phyloP scores from a whole-genome alignment of 192 early-diverging fungal genomes.

The Gaertneriomyces sp. region DNA sequence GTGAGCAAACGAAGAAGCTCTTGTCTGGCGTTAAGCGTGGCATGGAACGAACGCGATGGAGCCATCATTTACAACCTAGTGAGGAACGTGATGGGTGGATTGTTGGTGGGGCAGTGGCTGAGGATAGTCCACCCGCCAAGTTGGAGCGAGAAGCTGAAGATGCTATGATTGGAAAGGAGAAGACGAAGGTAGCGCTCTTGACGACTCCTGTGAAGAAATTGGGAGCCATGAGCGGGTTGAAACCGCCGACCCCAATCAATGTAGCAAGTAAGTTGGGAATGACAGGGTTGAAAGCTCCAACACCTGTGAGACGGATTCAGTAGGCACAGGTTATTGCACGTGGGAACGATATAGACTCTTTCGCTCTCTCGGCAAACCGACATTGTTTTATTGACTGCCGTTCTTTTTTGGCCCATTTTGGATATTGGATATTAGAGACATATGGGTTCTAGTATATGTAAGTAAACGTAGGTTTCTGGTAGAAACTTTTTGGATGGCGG shows the following conservation, averaged over 20 bases:
- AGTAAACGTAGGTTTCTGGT: too few species aligned
- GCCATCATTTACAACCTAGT: constrained; percentile 2
- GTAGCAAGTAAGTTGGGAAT: not conserved
- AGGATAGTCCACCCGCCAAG: not conserved
- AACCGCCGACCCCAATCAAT: not conserved
- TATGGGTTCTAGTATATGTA: too few species aligned
- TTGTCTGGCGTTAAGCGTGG: not conserved
- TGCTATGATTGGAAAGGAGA: not conserved
- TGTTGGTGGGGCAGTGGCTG: not conserved
- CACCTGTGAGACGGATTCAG: not conserved
- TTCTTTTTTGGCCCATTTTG: too few species aligned
- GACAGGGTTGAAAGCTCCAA: not conserved
- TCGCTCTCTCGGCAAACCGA: too few species aligned
- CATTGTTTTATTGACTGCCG: too few species aligned
- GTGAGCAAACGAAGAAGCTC: not conserved
- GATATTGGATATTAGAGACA: too few species aligned
- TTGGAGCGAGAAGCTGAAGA: not conserved
- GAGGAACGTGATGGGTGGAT: constrained; percentile 3
- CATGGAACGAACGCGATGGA: not conserved
- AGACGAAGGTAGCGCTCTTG: not conserved
- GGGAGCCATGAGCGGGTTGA: not conserved
- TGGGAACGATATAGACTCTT: too few species aligned
- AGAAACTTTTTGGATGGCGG: too few species aligned
- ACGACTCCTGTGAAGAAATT: too few species aligned
- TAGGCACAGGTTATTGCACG: too few species aligned